phyloP scores from a whole-genome alignment of 768 basidiomycete genomes.

The Lactarius deliciosus region DNA sequence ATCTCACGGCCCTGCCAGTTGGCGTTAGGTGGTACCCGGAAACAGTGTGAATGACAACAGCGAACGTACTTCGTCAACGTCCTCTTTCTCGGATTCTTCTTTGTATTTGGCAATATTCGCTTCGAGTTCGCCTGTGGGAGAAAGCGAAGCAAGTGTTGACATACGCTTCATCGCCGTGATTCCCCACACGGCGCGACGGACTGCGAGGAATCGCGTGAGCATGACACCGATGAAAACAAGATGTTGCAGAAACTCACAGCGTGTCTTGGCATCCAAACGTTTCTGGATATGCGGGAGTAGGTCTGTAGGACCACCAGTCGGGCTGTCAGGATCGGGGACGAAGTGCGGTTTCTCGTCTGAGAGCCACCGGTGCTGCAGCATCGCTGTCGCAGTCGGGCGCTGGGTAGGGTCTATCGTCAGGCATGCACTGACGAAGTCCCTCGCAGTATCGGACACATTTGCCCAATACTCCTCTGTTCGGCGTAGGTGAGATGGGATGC shows the following conservation, averaged over 20 bases:
- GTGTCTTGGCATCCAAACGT: slow-evolving; percentile 75
- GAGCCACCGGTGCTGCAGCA: slow-evolving; percentile 81
- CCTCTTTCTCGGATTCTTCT: slow-evolving; percentile 70
- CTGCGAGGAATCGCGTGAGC: slow-evolving; percentile 41
- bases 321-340: slow-evolving; percentile 58
- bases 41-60: background rate
- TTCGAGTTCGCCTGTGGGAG: slow-evolving; percentile 51
- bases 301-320: slow-evolving; percentile 64
- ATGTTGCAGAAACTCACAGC: slow-evolving; percentile 20
- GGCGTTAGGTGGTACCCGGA: background rate
- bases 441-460: slow-evolving; percentile 79
- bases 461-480: slow-evolving; percentile 75
- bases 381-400: slow-evolving; percentile 77
- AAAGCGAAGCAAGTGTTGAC: slow-evolving; percentile 53
- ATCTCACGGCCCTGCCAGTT: slow-evolving; percentile 20
- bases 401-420: slow-evolving; percentile 78
- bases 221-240: background rate
- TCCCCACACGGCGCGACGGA: slow-evolving; percentile 84
- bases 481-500: slow-evolving; percentile 1
- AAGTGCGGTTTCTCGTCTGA: slow-evolving; percentile 66
- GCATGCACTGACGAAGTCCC: slow-evolving; percentile 78
- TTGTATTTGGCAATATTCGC: slow-evolving; percentile 68
- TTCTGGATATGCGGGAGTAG: slow-evolving; percentile 87
- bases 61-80: slow-evolving; percentile 31
- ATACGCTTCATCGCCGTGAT: slow-evolving; percentile 86